Percentiles rank a stretch among this genome's conserved stretches.
Evolutionary conservation across 768 basidiomycete species (phyloP).

Genomic region (Aureoboletus auriporus): DNA sequence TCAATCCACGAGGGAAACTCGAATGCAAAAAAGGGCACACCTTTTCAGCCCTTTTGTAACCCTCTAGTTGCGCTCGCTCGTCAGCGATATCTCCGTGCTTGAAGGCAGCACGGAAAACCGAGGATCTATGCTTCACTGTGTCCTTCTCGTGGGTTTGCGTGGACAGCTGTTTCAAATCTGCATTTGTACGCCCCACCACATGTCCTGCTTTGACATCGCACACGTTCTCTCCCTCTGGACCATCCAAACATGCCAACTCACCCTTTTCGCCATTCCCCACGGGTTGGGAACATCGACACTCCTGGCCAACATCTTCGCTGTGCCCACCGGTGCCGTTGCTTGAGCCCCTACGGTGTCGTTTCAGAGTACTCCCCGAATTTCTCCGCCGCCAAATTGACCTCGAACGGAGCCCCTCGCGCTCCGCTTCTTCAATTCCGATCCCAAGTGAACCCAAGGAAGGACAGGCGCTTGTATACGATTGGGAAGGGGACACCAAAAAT

Average conservation of each 20-base stretch:
- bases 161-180: neutral
- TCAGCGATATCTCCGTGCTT: conserved; percentile 9
- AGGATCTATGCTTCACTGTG: conserved; percentile 28
- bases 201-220: neutral
- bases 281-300: neutral
- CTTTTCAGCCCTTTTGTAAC: conserved; percentile 30
- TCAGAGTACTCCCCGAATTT: conserved; percentile 8
- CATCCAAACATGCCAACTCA: neutral
- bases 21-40: conserved; percentile 1
- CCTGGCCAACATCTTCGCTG: neutral
- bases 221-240: neutral
- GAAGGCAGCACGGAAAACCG: conserved; percentile 20
- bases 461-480: conserved; percentile 13
- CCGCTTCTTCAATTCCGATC: conserved; percentile 20
- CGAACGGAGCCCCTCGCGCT: conserved; percentile 19
- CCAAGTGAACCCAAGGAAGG: conserved; percentile 20
- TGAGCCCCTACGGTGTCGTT: conserved; percentile 6
- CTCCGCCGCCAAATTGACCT: conserved; percentile 17
- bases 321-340: neutral
- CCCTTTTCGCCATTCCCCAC: neutral
- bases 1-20: neutral
- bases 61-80: conserved; percentile 8
- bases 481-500: conserved; percentile 11
- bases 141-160: conserved; percentile 12
- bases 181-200: neutral